Base-by-base conservation (phyloP, 768 basidiomycete genomes). In the Rhizopogon vinicolor region DNA sequence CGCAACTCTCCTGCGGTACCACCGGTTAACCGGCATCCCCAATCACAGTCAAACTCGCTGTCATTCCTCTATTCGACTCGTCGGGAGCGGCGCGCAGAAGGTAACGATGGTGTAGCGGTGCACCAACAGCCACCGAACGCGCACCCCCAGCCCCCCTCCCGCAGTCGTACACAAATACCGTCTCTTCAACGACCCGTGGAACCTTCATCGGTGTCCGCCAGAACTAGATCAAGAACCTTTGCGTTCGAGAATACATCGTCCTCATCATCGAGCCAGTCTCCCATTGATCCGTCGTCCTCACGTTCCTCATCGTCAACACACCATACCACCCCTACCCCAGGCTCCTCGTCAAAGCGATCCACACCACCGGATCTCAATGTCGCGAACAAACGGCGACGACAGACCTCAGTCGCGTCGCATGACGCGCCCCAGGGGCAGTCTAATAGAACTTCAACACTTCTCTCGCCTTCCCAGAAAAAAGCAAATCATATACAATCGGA, bases 401-500 rank as follows among this genome's bases (percentile, higher is more conserved):
- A 52, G 43, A 63, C 62, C 13, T 67, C 60, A 49, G 39, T 57
- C 31, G 14, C 59, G 48, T 55, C 60, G 39, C 56, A 54, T 35
- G 58, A 67, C 12, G n/a, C 59, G 19, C 60, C 55, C 14, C 29
- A 44, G 42, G 19, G 41, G 13, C 57, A 60, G 44, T 58, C 60
- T 5, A 60, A 57, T 19, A 58, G 56, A 50, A 13, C 53, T 0
- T 40, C 51, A 1, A 59, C 72, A 7, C 76, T 93, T 25, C 79
- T 95, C 25, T 86, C 87, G 1, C 83, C 89, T 0, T 85, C 87
- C 2, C 91, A 94, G 76, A 95, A 95, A 68, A 91, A 94, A 66
- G 88, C 88, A 41, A 95, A 95, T 63, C 93, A 97, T 65, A 96
- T 97, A 60, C 89, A 91, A 62, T 89, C 87, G 2, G 94, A 97